Percentiles rank a stretch among this genome's conserved stretches.
Conservation (phyloP, 768 basidiomycete species). For the Cytidiella melzeri region DNA sequence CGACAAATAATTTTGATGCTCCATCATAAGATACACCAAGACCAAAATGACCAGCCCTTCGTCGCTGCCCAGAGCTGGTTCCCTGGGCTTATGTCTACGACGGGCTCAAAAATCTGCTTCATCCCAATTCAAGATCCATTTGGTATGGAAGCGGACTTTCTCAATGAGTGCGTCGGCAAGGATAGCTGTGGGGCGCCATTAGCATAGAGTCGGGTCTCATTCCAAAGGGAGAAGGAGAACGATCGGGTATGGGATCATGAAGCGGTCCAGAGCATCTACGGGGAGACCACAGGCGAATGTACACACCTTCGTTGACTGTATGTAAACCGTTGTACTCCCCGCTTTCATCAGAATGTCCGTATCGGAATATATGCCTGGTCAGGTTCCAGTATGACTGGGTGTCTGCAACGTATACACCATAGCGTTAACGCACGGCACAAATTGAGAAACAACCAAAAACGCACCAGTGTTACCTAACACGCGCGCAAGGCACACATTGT, state of each 20-base stretch:
- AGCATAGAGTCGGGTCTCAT: not conserved
- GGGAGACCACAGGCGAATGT: no score
- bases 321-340: conserved; percentile 36
- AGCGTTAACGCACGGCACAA: no score
- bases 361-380: conserved; percentile 62
- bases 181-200: conserved; percentile 39
- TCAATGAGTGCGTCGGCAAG: conserved; percentile 48
- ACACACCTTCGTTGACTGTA: conserved; percentile 65
- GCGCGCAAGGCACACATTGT: conserved; percentile 35
- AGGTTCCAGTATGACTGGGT: conserved; percentile 41
- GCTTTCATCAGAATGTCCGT: conserved; percentile 27
- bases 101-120: conserved; percentile 34
- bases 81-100: no score
- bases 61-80: no score
- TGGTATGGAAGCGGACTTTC: conserved; percentile 59
- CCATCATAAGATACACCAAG: no score
- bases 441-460: not conserved
- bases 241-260: no score
- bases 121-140: conserved; percentile 63
- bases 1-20: no score
- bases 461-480: not conserved
- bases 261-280: no score
- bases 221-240: no score
- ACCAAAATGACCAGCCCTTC: no score
- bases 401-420: conserved; percentile 27